Percentiles rank a stretch among this genome's conserved stretches.
phyloP scores from a whole-genome alignment of 2,329 filamentous ascomycete genomes.

The Amauroascus verrucosus region DNA sequence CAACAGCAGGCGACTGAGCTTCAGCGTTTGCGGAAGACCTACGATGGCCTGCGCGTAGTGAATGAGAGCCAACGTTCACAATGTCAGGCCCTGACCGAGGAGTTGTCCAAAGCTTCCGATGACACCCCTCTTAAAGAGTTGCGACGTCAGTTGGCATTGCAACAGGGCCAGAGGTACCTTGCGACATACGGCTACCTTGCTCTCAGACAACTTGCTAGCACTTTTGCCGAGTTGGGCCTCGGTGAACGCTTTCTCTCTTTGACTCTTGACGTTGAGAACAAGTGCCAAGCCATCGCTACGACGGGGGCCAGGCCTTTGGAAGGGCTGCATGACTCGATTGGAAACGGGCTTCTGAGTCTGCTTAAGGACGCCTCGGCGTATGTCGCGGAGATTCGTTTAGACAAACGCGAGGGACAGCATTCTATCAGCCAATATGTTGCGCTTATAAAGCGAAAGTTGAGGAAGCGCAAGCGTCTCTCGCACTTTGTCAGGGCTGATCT shows the following conservation, averaged over 20 bases:
- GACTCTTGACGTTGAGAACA: slow-evolving; percentile 2
- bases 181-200: neutral
- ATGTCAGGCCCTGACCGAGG: neutral
- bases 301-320: neutral
- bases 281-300: slow-evolving; percentile 3
- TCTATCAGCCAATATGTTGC: neutral
- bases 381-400: neutral
- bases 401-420: neutral
- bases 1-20: slow-evolving; percentile 8
- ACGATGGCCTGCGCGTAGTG: slow-evolving; percentile 2
- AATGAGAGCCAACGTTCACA: slow-evolving; percentile 1
- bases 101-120: neutral
- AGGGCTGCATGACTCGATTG: neutral
- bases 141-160: neutral
- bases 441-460: slow-evolving; percentile 9
- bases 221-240: slow-evolving; percentile 1
- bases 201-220: slow-evolving; percentile 5
- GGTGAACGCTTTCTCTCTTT: neutral
- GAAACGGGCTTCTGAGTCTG: slow-evolving; percentile 2
- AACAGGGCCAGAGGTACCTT: neutral
- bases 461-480: neutral
- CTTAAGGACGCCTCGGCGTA: slow-evolving; percentile 2
- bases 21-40: neutral
- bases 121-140: slow-evolving; percentile 3
- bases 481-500: slow-evolving; percentile 1